Evolutionary conservation across 495 filamentous ascomycete genomes (phyloP), one percentile per base, ranked within the genome.

Genomic region (Neurospora terricola): DNA sequence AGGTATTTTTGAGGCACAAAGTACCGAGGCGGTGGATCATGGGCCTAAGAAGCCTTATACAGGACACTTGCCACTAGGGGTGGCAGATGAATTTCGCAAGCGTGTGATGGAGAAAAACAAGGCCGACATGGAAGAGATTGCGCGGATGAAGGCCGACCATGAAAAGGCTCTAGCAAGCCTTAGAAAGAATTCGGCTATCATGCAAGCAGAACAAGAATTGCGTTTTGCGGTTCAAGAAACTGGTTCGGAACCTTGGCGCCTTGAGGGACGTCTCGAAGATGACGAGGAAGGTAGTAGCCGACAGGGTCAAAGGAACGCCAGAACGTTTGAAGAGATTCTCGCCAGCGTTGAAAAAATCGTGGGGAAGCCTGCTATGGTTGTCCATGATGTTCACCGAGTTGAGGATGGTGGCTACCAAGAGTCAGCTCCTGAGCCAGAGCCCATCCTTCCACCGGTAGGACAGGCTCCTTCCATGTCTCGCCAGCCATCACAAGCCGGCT

Each of bases 81-180:
- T 93, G 75, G 90, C 90, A 12, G 89, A 91, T 69, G 90, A 94
- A 75, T 96, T 98, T 78, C 89, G 90, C 36, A 89, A 91, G 72
- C 88, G 93, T 38, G 92, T 91, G 6, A 82, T 85, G 43, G 88
- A 89, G 38, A 90, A 89, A 74, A 86, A 92, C 3, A 84, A 83
- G 2, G 85, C 91, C 40, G 89, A 90, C 73, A 88, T 90, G 45
- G 88, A 88, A 6, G 94, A 97, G 80, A 93, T 98, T 62, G 90
- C 94, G 75, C 87, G 89, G 70, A 86, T 99, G 85, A 94, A 92
- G 83, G 86, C 85, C 14, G 87, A 92, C 36, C 94, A 99, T 80
- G 88, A 88, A 1, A 90, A 86, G 75, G 86, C 88, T 36, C 88
- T 97, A 83, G 86, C 89, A 12, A 92, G 91, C 76, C 88, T 97